Evolutionary conservation across 2,329 filamentous ascomycete genomes (phyloP).

Genomic region (Epichloe glyceriae): DNA sequence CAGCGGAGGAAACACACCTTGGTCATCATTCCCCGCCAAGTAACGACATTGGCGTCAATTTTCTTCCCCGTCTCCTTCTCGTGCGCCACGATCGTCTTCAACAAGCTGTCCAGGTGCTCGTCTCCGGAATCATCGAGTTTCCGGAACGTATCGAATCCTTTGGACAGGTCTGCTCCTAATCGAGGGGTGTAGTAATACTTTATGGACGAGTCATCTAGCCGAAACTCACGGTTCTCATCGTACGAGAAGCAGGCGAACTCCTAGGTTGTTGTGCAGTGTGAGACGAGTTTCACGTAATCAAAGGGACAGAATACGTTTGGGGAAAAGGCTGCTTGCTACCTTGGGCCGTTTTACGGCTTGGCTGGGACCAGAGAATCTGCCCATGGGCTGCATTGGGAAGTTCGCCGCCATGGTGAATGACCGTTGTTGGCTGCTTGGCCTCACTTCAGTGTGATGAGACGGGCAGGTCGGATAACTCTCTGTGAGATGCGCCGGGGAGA

Average conservation of each 20-base stretch:
- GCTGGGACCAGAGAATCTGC: slow-evolving; percentile 53
- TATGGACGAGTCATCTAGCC: slow-evolving; percentile 63
- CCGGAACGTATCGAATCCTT: slow-evolving; percentile 70
- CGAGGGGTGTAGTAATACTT: slow-evolving; percentile 76
- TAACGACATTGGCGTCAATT: slow-evolving; percentile 68
- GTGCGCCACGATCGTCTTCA: slow-evolving; percentile 60
- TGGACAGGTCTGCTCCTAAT: slow-evolving; percentile 60
- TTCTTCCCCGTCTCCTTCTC: slow-evolving; percentile 56
- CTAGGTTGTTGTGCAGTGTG: slow-evolving; percentile 26
- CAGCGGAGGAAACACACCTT: slow-evolving; percentile 45
- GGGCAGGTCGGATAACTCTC: background rate
- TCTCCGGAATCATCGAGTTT: slow-evolving; percentile 73
- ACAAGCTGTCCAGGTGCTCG: slow-evolving; percentile 74
- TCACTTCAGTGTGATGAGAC: background rate
- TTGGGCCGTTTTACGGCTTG: slow-evolving; percentile 64
- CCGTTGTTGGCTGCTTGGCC: background rate
- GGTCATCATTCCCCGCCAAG: slow-evolving; percentile 98
- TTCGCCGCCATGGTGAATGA: slow-evolving; percentile 14
- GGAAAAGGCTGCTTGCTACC: slow-evolving; percentile 25
- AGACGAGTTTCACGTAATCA: background rate
- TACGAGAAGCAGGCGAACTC: slow-evolving; percentile 93
- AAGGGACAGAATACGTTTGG: background rate
- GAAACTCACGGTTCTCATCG: slow-evolving; percentile 68
- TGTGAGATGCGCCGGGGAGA: background rate
- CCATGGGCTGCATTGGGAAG: slow-evolving; percentile 58